Base-by-base conservation (phyloP, 441 rosid species). In the Arabidopsis hybrid region DNA sequence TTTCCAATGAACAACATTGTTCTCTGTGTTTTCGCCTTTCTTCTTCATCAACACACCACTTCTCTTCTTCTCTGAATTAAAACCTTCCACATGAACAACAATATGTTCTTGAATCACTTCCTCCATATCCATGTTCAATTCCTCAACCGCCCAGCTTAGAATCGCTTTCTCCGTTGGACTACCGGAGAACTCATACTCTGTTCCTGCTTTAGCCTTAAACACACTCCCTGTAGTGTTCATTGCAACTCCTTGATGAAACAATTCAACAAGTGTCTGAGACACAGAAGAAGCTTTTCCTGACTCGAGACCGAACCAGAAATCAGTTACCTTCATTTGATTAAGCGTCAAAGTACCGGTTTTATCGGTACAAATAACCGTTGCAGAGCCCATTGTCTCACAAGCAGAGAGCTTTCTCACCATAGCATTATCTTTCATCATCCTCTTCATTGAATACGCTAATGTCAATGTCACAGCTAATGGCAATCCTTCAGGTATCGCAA, bases 191-290 rank as follows among this genome's bases (percentile, higher is more conserved):
- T 84, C 86, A n/a, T 39, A 68, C 43, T 78, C 79, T 2, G 85
- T 12, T 18, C 68, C 81, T 8, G 82, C 26, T 0, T 65, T 39
- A 16, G 52, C 74, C 67, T 50, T 85, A 39, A 80, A 86, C 21
- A 83, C 86, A 31, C 85, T 80, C 0, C 94, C 89, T 0, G 91
- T 82, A 1, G 91, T 85, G 81, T 91, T 91, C 65, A 88, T 56
- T 6, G 85, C 85, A 6, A 87, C 86, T 60, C 90, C 97, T 72
- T 88, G 81, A 49, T 26, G 83, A 51, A 91, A 71, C 83, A 86
- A 32, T 1, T 85, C 81, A n/a, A 83, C 61, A 17, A 77, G 35
- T 71, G 36, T 65, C 36, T 78, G 67, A 47, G 35, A 29, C 2
- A 75, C 68, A 38, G 83, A 73, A 65, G 71, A 74, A 18, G 61